Evolutionary conservation across 2,329 filamentous ascomycete species (phyloP).

Genomic region (Fusarium mundagurra): DNA sequence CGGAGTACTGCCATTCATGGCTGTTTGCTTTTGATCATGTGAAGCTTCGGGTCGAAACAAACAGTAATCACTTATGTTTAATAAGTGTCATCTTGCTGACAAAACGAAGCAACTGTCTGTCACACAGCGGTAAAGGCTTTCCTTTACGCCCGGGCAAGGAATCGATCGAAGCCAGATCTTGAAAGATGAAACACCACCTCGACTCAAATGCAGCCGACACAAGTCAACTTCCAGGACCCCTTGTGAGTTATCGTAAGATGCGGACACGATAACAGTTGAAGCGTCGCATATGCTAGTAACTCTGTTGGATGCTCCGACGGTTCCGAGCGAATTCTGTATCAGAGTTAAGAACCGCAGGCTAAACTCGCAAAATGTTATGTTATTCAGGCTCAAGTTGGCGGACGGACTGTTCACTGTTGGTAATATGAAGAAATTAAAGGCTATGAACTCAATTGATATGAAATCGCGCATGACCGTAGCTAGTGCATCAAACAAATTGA

Average conservation of each 20-base stretch:
- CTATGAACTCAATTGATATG: background rate
- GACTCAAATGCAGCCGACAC: background rate
- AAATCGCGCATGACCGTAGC: slow-evolving; percentile 26
- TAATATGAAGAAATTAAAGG: slow-evolving; percentile 29
- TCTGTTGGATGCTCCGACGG: background rate
- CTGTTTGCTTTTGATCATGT: background rate
- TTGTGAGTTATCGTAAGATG: slow-evolving; percentile 27
- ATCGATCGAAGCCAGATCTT: slow-evolving; percentile 32
- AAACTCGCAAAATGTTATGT: background rate
- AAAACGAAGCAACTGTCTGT: background rate
- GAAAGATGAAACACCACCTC: slow-evolving; percentile 26
- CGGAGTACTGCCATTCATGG: background rate
- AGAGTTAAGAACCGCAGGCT: background rate
- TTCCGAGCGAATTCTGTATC: background rate
- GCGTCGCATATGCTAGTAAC: background rate
- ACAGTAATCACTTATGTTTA: background rate
- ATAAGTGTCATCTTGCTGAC: background rate
- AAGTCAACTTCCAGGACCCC: slow-evolving; percentile 1
- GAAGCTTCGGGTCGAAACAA: background rate
- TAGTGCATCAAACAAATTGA: slow-evolving; percentile 36
- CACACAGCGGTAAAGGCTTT: slow-evolving; percentile 11
- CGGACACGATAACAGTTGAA: slow-evolving; percentile 15
- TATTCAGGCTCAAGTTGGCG: background rate
- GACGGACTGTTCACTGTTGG: background rate
- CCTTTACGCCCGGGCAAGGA: background rate